phyloP scores from a whole-genome alignment of 2,329 filamentous ascomycete genomes.

The Pseudogymnoascus verrucosus region DNA sequence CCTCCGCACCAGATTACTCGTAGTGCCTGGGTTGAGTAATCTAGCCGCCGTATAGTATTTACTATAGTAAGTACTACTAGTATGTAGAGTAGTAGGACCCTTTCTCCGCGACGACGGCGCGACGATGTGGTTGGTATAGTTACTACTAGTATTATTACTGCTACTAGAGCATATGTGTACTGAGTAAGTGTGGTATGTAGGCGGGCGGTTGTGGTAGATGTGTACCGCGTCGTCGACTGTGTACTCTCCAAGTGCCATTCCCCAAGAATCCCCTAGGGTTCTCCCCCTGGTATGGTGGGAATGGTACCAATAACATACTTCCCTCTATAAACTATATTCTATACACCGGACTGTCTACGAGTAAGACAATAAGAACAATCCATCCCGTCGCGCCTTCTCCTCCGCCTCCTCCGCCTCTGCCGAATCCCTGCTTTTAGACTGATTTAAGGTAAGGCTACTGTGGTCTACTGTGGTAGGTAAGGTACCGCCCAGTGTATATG shows the following conservation, averaged over 20 bases:
- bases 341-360: background rate
- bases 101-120: background rate
- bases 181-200: background rate
- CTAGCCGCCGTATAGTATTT: too few species aligned
- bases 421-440: background rate
- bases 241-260: background rate
- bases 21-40: background rate
- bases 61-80: too few species aligned
- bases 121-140: background rate
- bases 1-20: background rate
- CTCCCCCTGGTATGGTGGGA: background rate
- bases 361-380: background rate
- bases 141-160: background rate
- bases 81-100: background rate
- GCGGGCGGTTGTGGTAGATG: background rate
- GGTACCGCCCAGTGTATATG: background rate
- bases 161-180: background rate
- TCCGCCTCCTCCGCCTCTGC: background rate
- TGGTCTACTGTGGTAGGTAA: slow-evolving; percentile 2
- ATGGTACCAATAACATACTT: background rate
- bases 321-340: background rate
- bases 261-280: background rate
- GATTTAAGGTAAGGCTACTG: slow-evolving; percentile 4
- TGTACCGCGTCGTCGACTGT: background rate
- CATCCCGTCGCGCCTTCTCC: background rate